Percentiles rank a stretch among this genome's conserved stretches.
phyloP scores from a whole-genome alignment of 345 rosid species.

The Bruguiera sexangula region DNA sequence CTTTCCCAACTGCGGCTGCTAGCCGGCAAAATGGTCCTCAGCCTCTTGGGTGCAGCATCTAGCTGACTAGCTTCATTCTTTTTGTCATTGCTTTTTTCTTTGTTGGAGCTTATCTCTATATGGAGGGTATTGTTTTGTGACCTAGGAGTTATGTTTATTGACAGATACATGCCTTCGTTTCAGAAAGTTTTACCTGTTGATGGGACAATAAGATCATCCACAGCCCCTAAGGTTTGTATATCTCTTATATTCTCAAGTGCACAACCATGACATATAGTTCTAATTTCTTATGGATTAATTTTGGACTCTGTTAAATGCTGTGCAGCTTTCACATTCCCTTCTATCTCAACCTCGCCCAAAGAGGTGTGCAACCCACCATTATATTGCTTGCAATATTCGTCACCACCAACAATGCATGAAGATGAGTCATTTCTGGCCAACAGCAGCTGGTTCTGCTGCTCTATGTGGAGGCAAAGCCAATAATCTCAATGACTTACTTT shows the following conservation, averaged over 20 bases:
- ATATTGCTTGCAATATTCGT: slow-evolving; percentile 54
- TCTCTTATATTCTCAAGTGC: background rate
- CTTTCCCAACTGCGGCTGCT: slow-evolving; percentile 33
- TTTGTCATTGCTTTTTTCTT: slow-evolving; percentile 10
- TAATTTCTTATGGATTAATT: background rate
- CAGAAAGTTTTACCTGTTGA: slow-evolving; percentile 34
- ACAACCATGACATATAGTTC: background rate
- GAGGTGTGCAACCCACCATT: slow-evolving; percentile 51
- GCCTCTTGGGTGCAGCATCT: slow-evolving; percentile 38
- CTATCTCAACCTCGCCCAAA: slow-evolving; percentile 46
- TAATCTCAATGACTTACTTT: slow-evolving; percentile 15
- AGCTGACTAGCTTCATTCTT: background rate
- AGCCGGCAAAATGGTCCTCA: slow-evolving; percentile 37
- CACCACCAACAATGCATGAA: slow-evolving; percentile 45
- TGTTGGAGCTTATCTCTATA: background rate
- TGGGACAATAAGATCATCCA: slow-evolving; percentile 27
- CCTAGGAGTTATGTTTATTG: background rate
- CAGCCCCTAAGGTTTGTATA: slow-evolving; percentile 34
- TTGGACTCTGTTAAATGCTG: slow-evolving; percentile 14
- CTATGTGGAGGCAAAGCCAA: slow-evolving; percentile 27
- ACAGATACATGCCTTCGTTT: slow-evolving; percentile 38
- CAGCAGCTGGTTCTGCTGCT: slow-evolving; percentile 32
- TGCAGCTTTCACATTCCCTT: slow-evolving; percentile 30
- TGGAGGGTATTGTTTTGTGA: background rate
- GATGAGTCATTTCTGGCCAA: slow-evolving; percentile 40